phyloP scores from a whole-genome alignment of 148 eudicot species.

The Pouteria glomerata region DNA sequence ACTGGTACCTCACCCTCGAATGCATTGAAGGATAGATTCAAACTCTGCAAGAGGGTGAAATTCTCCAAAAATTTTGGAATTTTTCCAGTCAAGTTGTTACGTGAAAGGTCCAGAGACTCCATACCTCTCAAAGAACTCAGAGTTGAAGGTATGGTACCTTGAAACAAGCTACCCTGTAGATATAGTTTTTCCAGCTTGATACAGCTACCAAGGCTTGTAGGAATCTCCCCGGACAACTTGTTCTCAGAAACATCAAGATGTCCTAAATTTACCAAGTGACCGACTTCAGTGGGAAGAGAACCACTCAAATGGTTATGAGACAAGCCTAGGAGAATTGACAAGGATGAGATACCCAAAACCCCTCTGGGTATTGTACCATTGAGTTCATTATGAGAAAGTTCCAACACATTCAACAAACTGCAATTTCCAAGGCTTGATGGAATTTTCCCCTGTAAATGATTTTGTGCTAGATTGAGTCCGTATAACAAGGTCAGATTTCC shows the following conservation, averaged over 20 bases:
- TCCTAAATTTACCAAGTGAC: neutral
- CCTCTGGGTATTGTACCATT: slow-evolving; percentile 11
- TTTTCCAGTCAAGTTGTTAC: slow-evolving; percentile 14
- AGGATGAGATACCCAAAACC: slow-evolving; percentile 3
- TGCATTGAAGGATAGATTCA: slow-evolving; percentile 22
- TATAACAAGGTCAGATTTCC: slow-evolving; percentile 12
- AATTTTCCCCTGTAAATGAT: slow-evolving; percentile 2
- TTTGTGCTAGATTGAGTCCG: neutral
- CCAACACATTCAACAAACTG: neutral
- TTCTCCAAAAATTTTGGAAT: neutral
- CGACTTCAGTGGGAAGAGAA: slow-evolving; percentile 12
- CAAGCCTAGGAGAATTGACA: slow-evolving; percentile 1
- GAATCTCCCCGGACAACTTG: slow-evolving; percentile 9
- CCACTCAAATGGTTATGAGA: slow-evolving; percentile 3
- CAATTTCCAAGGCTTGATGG: slow-evolving; percentile 18
- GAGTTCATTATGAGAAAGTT: slow-evolving; percentile 7
- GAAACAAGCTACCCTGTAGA: neutral
- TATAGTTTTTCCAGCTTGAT: neutral
- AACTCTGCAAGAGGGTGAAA: slow-evolving; percentile 2
- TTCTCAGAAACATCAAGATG: slow-evolving; percentile 10
- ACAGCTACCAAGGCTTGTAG: slow-evolving; percentile 5
- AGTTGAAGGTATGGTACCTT: slow-evolving; percentile 7
- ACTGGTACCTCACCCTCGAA: slow-evolving; percentile 33
- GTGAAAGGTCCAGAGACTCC: slow-evolving; percentile 10
- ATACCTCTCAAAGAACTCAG: neutral